phyloP scores from a whole-genome alignment of 73 alveolate species.

The Effrenium voratum region DNA sequence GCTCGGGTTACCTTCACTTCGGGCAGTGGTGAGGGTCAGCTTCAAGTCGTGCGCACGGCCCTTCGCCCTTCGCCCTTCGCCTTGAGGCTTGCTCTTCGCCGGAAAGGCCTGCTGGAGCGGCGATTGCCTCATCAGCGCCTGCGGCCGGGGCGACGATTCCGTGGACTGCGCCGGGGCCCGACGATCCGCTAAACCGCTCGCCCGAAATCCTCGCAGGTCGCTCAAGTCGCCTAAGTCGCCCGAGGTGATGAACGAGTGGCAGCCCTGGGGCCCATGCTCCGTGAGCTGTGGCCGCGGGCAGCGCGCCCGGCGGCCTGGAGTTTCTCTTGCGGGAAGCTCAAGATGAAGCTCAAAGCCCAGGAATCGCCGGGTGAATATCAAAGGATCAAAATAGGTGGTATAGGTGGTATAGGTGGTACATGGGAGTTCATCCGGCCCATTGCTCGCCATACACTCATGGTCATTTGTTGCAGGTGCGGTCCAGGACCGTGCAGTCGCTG shows the following conservation, averaged over 20 bases:
- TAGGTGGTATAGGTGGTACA: too few relatives aligned
- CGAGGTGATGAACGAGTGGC: constrained; percentile 14
- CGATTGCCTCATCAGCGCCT: not conserved
- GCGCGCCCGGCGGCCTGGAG: not conserved
- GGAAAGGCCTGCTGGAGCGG: constrained; percentile 37
- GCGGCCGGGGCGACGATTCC: constrained; percentile 26
- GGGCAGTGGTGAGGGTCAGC: too few relatives aligned
- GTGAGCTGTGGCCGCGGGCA: constrained; percentile 25
- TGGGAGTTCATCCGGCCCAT: too few relatives aligned
- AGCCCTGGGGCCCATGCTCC: constrained; percentile 3
- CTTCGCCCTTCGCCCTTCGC: too few relatives aligned
- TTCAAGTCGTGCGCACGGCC: too few relatives aligned
- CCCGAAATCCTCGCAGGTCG: not conserved
- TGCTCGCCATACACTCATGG: too few relatives aligned
- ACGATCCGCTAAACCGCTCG: not conserved
- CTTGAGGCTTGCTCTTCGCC: not conserved
- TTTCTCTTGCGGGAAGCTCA: too few relatives aligned
- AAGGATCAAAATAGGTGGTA: too few relatives aligned
- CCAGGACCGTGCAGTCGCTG: constrained; percentile 18
- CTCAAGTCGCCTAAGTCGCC: not conserved
- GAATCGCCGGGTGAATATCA: too few relatives aligned
- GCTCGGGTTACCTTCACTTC: not conserved
- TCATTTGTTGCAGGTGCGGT: not conserved
- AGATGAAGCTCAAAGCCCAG: too few relatives aligned
- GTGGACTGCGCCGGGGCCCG: not conserved